These are phyloP conservation scores for Nemania sp. DNA, from an alignment of 2,329 filamentous ascomycete species.

Conservation along the genomic window DNA sequence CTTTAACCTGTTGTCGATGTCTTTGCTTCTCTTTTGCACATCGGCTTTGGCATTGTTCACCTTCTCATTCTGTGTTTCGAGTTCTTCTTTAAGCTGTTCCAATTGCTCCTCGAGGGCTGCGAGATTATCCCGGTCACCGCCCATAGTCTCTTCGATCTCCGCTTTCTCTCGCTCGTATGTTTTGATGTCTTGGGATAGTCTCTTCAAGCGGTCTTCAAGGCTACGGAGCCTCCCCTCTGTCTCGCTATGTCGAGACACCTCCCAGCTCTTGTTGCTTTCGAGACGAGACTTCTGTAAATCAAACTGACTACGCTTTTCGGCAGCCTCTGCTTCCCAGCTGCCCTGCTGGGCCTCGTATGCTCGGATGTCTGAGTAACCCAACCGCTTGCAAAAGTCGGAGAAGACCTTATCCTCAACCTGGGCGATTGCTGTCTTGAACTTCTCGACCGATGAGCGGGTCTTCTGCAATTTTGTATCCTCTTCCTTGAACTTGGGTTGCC, in stretches of 20 bases:
- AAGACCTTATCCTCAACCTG: slow-evolving; percentile 90
- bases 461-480: slow-evolving; percentile 70
- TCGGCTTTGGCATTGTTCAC: slow-evolving; percentile 80
- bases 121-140: slow-evolving; percentile 74
- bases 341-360: slow-evolving; percentile 94
- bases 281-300: slow-evolving; percentile 81
- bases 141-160: slow-evolving; percentile 73
- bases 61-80: slow-evolving; percentile 71
- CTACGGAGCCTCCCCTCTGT: slow-evolving; percentile 70
- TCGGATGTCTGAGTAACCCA: slow-evolving; percentile 87
- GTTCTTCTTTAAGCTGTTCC: slow-evolving; percentile 68
- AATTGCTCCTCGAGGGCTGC: slow-evolving; percentile 75
- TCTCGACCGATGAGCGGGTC: slow-evolving; percentile 54
- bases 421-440: slow-evolving; percentile 67
- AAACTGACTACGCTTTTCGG: slow-evolving; percentile 84
- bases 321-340: slow-evolving; percentile 85
- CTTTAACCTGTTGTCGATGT: slow-evolving; percentile 75
- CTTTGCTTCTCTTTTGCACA: slow-evolving; percentile 81
- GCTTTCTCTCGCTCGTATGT: slow-evolving; percentile 74
- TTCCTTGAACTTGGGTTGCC: slow-evolving; percentile 77
- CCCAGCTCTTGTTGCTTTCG: slow-evolving; percentile 63
- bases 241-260: slow-evolving; percentile 55
- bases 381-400: slow-evolving; percentile 77
- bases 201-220: slow-evolving; percentile 68
- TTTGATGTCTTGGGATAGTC: slow-evolving; percentile 70